Conservation (phyloP, 1,139 yeast genomes). For the Williopsis jadinii region DNA sequence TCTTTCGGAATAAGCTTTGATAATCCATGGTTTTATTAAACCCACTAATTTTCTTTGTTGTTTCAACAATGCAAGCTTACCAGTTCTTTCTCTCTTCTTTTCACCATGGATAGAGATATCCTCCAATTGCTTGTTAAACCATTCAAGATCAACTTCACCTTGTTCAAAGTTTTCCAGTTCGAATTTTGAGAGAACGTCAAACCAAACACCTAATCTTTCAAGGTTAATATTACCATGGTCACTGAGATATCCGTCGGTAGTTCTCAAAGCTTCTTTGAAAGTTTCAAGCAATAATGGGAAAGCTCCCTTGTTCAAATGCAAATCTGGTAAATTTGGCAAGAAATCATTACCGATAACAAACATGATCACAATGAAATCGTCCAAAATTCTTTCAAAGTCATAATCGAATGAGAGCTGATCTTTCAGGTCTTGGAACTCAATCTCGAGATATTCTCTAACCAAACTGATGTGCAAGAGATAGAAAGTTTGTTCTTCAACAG, state of each 20-base stretch:
- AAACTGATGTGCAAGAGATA: constrained; percentile 77
- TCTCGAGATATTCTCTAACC: constrained; percentile 82
- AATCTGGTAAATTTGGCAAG: constrained; percentile 94
- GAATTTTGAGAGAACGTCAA: constrained; percentile 58
- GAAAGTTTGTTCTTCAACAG: constrained; percentile 75
- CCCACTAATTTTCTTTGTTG: constrained; percentile 61
- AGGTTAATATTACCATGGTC: constrained; percentile 78
- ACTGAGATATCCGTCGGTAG: constrained; percentile 79
- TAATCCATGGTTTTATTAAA: constrained; percentile 61
- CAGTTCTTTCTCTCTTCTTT: constrained; percentile 56
- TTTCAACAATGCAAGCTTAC: constrained; percentile 59
- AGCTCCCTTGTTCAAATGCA: constrained; percentile 92
- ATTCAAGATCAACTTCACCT: constrained; percentile 77
- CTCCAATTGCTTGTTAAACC: constrained; percentile 84
- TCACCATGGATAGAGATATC: constrained; percentile 71
- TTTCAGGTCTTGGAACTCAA: constrained; percentile 72
- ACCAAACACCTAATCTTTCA: constrained; percentile 64
- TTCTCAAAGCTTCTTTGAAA: constrained; percentile 72
- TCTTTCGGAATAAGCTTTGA: constrained; percentile 33
- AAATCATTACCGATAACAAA: constrained; percentile 97
- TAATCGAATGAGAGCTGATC: constrained; percentile 62
- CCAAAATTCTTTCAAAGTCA: constrained; percentile 82
- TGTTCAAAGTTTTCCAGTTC: constrained; percentile 76
- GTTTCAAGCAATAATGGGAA: constrained; percentile 84
- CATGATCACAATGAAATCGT: constrained; percentile 88